Evolutionary conservation across 2,329 filamentous ascomycete genomes (phyloP).

Genomic region (Microdochium bolleyi): DNA sequence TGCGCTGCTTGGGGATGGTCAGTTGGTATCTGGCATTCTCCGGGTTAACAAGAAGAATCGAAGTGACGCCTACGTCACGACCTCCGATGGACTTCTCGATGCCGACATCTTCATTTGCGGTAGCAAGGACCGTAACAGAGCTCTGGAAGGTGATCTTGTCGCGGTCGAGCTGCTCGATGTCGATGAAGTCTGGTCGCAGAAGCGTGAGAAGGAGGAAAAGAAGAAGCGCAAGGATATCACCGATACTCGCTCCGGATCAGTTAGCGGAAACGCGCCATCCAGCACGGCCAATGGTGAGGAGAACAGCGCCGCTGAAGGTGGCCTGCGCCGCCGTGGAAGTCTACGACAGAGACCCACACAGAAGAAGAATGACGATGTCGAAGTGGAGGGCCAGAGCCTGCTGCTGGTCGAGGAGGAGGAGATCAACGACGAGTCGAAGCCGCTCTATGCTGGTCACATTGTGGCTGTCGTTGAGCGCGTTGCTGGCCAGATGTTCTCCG

Average conservation of each 20-base stretch:
- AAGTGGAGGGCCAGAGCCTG: conserved; percentile 95
- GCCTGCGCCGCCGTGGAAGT: conserved; percentile 87
- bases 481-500: conserved; percentile 98
- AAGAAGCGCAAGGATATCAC: conserved; percentile 99
- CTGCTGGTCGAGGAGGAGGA: conserved; percentile 97
- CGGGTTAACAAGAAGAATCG: conserved; percentile 99
- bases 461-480: conserved; percentile 97
- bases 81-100: conserved; percentile 77
- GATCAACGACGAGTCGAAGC: conserved; percentile 97
- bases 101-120: conserved; percentile 99
- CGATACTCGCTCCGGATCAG: conserved; percentile 74
- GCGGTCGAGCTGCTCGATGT: conserved; percentile 95
- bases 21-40: conserved; percentile 91
- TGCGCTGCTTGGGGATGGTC: conserved; percentile 81
- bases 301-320: conserved; percentile 62
- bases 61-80: conserved; percentile 95
- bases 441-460: conserved; percentile 91
- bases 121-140: conserved; percentile 96
- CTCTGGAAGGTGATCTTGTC: conserved; percentile 90
- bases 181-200: conserved; percentile 97
- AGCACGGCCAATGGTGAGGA: conserved; percentile 53
- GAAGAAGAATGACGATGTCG: conserved; percentile 99
- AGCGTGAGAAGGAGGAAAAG: conserved; percentile 99
- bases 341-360: conserved; percentile 93
- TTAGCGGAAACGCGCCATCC: conserved; percentile 62